Base-by-base conservation (phyloP, 768 basidiomycete genomes). In the Pulveroboletus sp. region DNA sequence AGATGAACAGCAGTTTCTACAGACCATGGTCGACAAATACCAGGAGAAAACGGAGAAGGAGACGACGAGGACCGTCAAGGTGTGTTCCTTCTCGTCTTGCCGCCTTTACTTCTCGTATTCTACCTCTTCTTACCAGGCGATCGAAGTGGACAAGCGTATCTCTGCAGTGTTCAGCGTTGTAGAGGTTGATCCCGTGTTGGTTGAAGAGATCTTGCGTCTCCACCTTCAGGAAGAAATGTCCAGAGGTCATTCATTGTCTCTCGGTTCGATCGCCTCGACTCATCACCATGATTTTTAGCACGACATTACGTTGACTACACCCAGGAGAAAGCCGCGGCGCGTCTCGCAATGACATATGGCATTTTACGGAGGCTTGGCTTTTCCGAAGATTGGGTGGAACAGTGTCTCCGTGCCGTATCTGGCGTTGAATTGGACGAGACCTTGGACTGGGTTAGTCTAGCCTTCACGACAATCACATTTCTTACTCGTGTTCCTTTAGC, bases 31-130 rank as follows among this genome's bases (percentile, higher is more conserved):
- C 1, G 92, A 95, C 54, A 85, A 81, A 59, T 72, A 86, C 41
- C 91, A 95, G 60, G 91, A 94, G 17, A 93, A 83, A 63, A 87
- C 80, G 6, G 90, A 95, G 65, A 93, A 84, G 64, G 95, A 96
- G 59, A 81, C 94, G 48, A 68, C 73, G 5, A 77, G 83, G 49
- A 71, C 79, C 10, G 52, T 88, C 54, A 89, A 89, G 82, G 94
- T 86, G 58, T 35, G 61, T 51, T 43, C 22, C 6, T 22, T 16
- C 6, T 14, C n/a, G 29, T 9, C 13, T 19, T 29, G 12, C 34
- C 36, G n/a, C 38, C 27, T 16, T n/a, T 36, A 3, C 6, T 12
- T 10, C 38, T 41, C 20, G 14, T 17, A 35, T 19, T 27, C 45
- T 53, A 12, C 63, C 30, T 6, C 8, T 23, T 17, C 19, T 16